Evolutionary conservation across 768 basidiomycete genomes (phyloP).

Genomic region (Phlebiopsis gigantea): DNA sequence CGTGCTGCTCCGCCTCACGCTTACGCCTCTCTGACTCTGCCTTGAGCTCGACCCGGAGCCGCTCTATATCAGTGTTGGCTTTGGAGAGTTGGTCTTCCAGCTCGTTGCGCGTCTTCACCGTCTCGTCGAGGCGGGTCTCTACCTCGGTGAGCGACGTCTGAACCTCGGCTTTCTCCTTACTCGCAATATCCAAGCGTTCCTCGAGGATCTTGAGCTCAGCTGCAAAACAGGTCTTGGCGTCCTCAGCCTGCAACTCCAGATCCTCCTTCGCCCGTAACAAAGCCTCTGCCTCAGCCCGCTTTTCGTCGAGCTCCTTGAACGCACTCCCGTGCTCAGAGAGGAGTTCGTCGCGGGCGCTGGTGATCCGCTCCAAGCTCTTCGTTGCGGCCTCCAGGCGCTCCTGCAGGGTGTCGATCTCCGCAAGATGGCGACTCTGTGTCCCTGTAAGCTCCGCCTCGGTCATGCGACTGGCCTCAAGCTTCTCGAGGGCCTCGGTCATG

Average conservation of each 20-base stretch:
- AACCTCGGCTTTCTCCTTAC: background rate
- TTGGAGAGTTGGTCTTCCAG: conserved; percentile 4
- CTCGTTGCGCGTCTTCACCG: conserved; percentile 14
- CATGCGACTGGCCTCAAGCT: conserved; percentile 18
- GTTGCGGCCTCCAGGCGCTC: background rate
- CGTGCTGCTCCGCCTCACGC: conserved; percentile 20
- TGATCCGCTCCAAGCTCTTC: background rate
- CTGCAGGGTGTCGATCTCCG: conserved; percentile 9
- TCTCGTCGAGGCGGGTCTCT: conserved; percentile 9
- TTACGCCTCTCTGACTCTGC: conserved; percentile 2
- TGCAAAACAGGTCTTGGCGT: background rate
- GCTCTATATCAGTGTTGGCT: conserved; percentile 6
- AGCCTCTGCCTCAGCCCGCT: background rate
- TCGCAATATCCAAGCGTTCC: conserved; percentile 1
- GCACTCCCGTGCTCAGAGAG: conserved; percentile 27
- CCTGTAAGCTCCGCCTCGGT: conserved; percentile 14
- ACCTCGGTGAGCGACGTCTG: conserved; percentile 7
- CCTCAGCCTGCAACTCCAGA: conserved; percentile 11
- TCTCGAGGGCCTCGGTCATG: conserved; percentile 14
- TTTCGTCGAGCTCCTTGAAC: conserved; percentile 7
- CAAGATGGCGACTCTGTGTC: conserved; percentile 6
- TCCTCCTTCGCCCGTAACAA: conserved; percentile 6
- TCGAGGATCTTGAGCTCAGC: conserved; percentile 3
- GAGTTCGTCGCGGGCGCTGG: conserved; percentile 19
- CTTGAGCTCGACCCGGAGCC: conserved; percentile 7